Evolutionary conservation across 2,329 filamentous ascomycete genomes (phyloP), one percentile per base, ranked within the genome.

Genomic region (Drechslerella dactyloides): DNA sequence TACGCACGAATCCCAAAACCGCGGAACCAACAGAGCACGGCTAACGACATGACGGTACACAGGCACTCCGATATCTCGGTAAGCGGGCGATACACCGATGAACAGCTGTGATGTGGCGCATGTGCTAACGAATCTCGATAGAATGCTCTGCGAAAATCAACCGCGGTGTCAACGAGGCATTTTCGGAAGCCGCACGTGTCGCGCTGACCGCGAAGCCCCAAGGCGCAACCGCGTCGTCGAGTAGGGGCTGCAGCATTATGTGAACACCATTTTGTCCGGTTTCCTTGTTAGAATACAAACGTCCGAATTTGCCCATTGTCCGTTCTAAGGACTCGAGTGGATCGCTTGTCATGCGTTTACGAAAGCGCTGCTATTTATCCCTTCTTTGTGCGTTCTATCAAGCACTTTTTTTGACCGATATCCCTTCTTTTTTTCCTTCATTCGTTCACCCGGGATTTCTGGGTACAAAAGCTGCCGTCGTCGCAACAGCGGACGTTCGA

Each of bases 91-190:
- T 44, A 69, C 33, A 51, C 13, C 33, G n/a, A 24, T 23, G 5
- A 17, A 55, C 55, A 7, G 35, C 23, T n/a, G 10, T n/a, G 30
- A 46, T 13, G 19, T n/a, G 33, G 17, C 33, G 21, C 8, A 15
- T 37, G 2, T 2, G 8, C 13, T 2, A 48, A 42, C 40, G 58
- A 61, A 72, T 35, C 37, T 40, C 8, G n/a, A 51, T 77, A 89
- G 94, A 99, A 84, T 99, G 94, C 83, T 97, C 94, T 40, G 94
- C 94, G 65, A 97, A 97, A 88, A 89, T 93, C 82, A 99, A 99
- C 81, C 87, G 94, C 56, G 94, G 94, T 73, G 96, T 99, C 78
- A 97, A 97, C 81, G 94, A 99, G 81, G 94, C 94, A 48, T 99
- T 99, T 78, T 97, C 94, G 44, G 94, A 99, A 83, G 94, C 94